Evolutionary conservation across 495 filamentous ascomycete genomes (phyloP), one percentile per base, ranked within the genome.

Genomic region (Neurospora intermedia): DNA sequence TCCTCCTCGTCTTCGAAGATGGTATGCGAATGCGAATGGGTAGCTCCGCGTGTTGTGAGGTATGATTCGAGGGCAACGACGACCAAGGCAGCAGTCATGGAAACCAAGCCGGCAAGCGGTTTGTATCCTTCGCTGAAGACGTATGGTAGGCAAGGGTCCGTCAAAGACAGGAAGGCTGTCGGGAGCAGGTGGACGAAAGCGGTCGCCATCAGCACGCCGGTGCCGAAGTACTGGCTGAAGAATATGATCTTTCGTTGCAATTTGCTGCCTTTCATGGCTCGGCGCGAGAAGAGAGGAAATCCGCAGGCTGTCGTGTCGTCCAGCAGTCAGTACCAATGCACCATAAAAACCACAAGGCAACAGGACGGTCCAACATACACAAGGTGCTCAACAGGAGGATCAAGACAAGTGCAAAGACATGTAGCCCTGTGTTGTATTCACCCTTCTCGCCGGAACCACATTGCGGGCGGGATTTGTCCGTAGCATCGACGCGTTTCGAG

Each of bases 181-280:
- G 93, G 93, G 6, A 96, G 90, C 10, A 90, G 84, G 80, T 96
- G 93, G 38, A 96, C 93, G 78, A 96, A 96, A 59, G 93, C 93
- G n/a, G 93, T 94, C 23, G 93, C 92, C 74, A 96, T 92, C 41
- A 96, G 82, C 10, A 96, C 93, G 31, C 93, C 93, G 6, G 93
- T 96, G 45, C 93, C 93, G 75, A 96, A 94, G 81, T 95, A 92
- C 70, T 92, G 91, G 40, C 91, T 92, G 66, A 92, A 80, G 81
- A 94, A 94, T 74, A 94, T 82, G 74, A 89, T 86, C 73, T 77
- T 84, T 70, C 77, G 79, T 75, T 85, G 82, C 62, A 80, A 76
- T 74, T 81, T 78, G 74, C 85, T 81, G 73, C 81, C 77, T 43
- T 76, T 77, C 42, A 86, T 81, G 43, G 81, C 77, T 78, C 87